These are phyloP conservation scores for Tympanopsis confertula DNA, from an alignment of 2,329 filamentous ascomycete species.

Conservation along the genomic window DNA sequence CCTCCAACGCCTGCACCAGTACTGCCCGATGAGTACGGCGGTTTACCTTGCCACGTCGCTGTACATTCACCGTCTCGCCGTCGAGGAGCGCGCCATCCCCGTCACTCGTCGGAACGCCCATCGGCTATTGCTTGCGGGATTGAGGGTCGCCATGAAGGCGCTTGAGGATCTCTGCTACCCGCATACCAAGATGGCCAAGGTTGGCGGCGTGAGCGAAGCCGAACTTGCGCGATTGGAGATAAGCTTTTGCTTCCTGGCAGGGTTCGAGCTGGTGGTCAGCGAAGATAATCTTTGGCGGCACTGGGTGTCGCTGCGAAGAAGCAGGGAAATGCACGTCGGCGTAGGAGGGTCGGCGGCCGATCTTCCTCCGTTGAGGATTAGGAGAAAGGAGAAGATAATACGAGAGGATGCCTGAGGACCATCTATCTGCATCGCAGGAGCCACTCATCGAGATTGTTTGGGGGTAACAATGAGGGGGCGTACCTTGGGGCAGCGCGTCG, in stretches of 20 bases:
- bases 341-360: neutral
- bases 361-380: neutral
- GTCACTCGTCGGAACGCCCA: conserved; percentile 80
- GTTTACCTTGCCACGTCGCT: conserved; percentile 83
- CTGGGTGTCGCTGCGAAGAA: conserved; percentile 47
- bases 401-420: too few relatives aligned
- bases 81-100: conserved; percentile 65
- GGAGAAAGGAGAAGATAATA: neutral
- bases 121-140: conserved; percentile 69
- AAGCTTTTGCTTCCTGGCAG: conserved; percentile 75
- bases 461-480: too few relatives aligned
- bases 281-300: conserved; percentile 48
- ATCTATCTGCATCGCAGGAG: too few relatives aligned
- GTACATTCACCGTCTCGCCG: conserved; percentile 75
- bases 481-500: too few relatives aligned
- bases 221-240: conserved; percentile 82
- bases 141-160: conserved; percentile 85
- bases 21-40: conserved; percentile 84
- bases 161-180: conserved; percentile 86
- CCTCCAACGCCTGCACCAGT: conserved; percentile 73
- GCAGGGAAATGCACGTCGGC: neutral
- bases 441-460: too few relatives aligned
- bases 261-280: conserved; percentile 66
- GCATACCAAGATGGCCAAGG: conserved; percentile 71
- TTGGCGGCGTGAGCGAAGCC: conserved; percentile 73